Percentiles rank a stretch among this genome's conserved stretches.
phyloP scores from a whole-genome alignment of 2,329 filamentous ascomycete genomes.

The Ascochyta rabiei region DNA sequence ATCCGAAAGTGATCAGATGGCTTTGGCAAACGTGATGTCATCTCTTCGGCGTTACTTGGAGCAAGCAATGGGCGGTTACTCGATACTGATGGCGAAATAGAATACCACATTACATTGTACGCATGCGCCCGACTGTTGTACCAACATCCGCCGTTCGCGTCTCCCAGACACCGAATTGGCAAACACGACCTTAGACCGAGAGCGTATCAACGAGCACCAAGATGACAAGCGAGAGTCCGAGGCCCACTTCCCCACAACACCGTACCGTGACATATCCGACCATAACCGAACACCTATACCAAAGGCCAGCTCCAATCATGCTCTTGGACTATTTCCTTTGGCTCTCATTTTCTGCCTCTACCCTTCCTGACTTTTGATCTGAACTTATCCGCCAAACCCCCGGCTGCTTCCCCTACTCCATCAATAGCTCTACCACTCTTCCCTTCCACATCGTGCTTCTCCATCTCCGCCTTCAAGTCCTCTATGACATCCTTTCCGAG shows the following conservation, averaged over 20 bases:
- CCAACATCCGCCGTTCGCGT: constrained; percentile 15
- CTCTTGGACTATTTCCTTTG: too few relatives aligned
- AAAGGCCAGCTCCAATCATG: neutral
- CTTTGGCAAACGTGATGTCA: constrained; percentile 45
- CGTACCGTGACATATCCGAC: neutral
- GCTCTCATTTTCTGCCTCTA: constrained; percentile 30
- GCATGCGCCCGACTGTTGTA: constrained; percentile 23
- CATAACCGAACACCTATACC: neutral
- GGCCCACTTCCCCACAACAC: constrained; percentile 11
- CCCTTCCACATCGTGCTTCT: constrained; percentile 60
- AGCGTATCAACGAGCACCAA: constrained; percentile 11
- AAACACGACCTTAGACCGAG: constrained; percentile 8
- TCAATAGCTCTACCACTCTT: constrained; percentile 46
- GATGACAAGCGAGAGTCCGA: constrained; percentile 2
- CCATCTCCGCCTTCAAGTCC: constrained; percentile 61
- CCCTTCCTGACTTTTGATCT: constrained; percentile 38
- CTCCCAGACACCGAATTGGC: neutral
- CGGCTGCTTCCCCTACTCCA: constrained; percentile 39
- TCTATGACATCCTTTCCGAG: constrained; percentile 63
- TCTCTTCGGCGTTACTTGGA: constrained; percentile 32
- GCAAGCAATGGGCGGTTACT: constrained; percentile 28
- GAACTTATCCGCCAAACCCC: constrained; percentile 37
- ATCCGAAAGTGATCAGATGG: constrained; percentile 47
- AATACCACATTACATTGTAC: constrained; percentile 30
- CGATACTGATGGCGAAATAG: constrained; percentile 42